phyloP scores from a whole-genome alignment of 2,329 filamentous ascomycete species.

The Aureobasidium sp. region DNA sequence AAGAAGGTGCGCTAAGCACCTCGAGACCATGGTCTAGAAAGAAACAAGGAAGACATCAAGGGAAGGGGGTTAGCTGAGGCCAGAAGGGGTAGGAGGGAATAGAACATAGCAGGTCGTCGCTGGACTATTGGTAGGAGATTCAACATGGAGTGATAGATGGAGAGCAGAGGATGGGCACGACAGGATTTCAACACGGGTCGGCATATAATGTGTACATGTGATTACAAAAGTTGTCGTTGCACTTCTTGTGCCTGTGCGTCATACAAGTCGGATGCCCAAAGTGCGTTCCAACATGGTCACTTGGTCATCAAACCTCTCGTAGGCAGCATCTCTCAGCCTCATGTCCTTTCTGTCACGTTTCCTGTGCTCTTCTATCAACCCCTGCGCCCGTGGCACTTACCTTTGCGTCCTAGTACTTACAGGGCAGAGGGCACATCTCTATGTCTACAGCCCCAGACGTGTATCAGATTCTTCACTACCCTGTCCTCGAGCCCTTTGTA shows the following conservation, averaged over 20 bases:
- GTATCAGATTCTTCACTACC: slow-evolving; percentile 62
- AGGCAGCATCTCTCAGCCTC: slow-evolving; percentile 35
- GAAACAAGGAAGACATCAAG: not conserved
- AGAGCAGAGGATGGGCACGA: not conserved
- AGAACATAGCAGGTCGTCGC: not conserved
- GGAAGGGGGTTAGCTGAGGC: slow-evolving; percentile 16
- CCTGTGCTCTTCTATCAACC: not conserved
- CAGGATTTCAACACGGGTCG: not conserved
- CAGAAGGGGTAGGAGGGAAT: not conserved
- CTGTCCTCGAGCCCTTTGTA: slow-evolving; percentile 63
- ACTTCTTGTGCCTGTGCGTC: not conserved
- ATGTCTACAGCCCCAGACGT: slow-evolving; percentile 32
- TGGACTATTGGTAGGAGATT: too few species aligned
- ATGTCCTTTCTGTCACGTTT: slow-evolving; percentile 21
- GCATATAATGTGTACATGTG: not conserved
- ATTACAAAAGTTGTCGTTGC: slow-evolving; percentile 1
- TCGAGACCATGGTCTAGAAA: not conserved
- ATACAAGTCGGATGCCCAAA: slow-evolving; percentile 52
- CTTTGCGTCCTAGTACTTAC: not conserved
- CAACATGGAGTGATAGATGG: not conserved
- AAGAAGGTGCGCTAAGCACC: slow-evolving; percentile 7
- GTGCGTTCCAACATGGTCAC: slow-evolving; percentile 67
- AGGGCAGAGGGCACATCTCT: not conserved
- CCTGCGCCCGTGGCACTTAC: not conserved
- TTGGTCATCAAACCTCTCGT: slow-evolving; percentile 61